Base-by-base conservation (phyloP, 1,139 yeast genomes). In the Sugiyamaella xylanicola region DNA sequence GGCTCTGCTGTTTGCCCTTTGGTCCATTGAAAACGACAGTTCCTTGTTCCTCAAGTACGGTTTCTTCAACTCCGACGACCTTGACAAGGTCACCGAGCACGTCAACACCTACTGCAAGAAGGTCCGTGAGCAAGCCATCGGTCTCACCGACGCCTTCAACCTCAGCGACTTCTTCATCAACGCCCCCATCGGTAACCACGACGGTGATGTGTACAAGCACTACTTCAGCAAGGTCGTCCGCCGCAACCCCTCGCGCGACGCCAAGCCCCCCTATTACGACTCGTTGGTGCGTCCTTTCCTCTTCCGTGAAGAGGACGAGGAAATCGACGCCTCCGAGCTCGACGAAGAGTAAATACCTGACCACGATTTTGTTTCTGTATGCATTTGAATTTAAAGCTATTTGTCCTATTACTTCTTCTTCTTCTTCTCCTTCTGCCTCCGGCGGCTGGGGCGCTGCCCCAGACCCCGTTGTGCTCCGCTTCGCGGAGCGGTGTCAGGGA, bases 81-180 rank as follows among this genome's bases (percentile, higher is more conserved):
- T 76, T 21, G 71, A 68, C 56, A 54, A 59, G 46, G 68, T 75
- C 46, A 69, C 74, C 29, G 61, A 57, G 27, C 66, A 67, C 17
- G 76, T 74, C 45, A 71, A 72, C 60, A 65, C 63, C 36, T 71
- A 72, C 63, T 71, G 76, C 56, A 64, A 61, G 54, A 61, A 60
- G 57, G 71, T 75, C 15, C 70, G 97, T 72, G 84, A 84, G 47
- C 85, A 87, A 66, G 87, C 86, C 56, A 83, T 90, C 69, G 88
- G 89, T 17, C 78, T 88, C 65, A 87, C 96, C n/a, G 98, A 92
- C 73, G 81, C 96, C 3, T 92, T 92, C 80, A 85, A 86, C 75
- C 80, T 87, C 68, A 83, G 92, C 37, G 97, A 92, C 73, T 87
- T 82, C 76, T 81, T 87, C 74, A 80, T 92, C 70, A 89, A 91